Percentiles rank a stretch among this genome's conserved stretches.
phyloP scores from a whole-genome alignment of 2,329 filamentous ascomycete genomes.

The Apiospora hydei region DNA sequence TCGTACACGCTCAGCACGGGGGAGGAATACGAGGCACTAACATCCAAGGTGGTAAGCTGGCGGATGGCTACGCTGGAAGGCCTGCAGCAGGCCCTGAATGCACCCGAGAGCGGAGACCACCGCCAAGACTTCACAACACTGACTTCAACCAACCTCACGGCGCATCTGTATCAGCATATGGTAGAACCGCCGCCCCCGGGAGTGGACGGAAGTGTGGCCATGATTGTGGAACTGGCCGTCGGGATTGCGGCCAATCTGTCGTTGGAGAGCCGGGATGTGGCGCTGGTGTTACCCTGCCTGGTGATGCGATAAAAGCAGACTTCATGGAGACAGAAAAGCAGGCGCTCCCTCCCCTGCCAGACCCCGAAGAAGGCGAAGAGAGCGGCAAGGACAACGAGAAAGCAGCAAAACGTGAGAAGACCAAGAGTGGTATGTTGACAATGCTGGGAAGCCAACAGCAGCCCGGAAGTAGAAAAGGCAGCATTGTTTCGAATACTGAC shows the following conservation, averaged over 20 bases:
- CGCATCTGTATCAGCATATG: slow-evolving; percentile 75
- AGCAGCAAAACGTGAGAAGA: slow-evolving; percentile 49
- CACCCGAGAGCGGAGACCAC: slow-evolving; percentile 70
- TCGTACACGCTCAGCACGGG: slow-evolving; percentile 76
- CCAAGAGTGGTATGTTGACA: slow-evolving; percentile 56
- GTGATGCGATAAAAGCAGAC: slow-evolving; percentile 70
- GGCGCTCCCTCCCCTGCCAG: slow-evolving; percentile 66
- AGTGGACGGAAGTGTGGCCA: slow-evolving; percentile 85
- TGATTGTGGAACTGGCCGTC: slow-evolving; percentile 92
- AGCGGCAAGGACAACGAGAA: slow-evolving; percentile 49
- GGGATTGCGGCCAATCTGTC: slow-evolving; percentile 87
- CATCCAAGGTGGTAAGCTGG: slow-evolving; percentile 90
- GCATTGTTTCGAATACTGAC: slow-evolving; percentile 51
- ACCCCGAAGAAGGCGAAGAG: slow-evolving; percentile 48
- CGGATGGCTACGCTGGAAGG: slow-evolving; percentile 92
- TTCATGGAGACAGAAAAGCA: slow-evolving; percentile 89
- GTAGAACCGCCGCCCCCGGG: slow-evolving; percentile 79
- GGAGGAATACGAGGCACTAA: slow-evolving; percentile 89
- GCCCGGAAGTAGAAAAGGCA: slow-evolving; percentile 43
- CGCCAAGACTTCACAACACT: slow-evolving; percentile 73
- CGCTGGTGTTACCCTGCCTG: slow-evolving; percentile 86
- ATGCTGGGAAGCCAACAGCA: slow-evolving; percentile 39
- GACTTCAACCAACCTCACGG: slow-evolving; percentile 72
- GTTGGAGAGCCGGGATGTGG: slow-evolving; percentile 88
- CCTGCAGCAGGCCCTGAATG: slow-evolving; percentile 73